phyloP scores from a whole-genome alignment of 331 rosid genomes.

The Pyrus hybrid region DNA sequence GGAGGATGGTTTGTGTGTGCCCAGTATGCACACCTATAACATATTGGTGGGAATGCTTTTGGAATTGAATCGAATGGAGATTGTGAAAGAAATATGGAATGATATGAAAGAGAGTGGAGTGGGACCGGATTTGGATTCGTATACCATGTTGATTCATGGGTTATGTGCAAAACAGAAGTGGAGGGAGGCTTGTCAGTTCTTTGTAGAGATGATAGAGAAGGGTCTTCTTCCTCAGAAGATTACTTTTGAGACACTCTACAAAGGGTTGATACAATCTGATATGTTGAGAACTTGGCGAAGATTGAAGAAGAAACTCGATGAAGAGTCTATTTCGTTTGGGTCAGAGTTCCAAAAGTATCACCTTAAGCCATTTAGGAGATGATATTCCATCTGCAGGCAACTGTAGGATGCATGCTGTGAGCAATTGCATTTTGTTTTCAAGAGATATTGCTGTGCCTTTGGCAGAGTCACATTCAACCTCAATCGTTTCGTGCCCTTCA shows the following conservation, averaged over 20 bases:
- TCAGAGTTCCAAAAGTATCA: conserved; percentile 63
- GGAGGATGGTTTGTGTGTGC: conserved; percentile 43
- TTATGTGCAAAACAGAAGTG: conserved; percentile 57
- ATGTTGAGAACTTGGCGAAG: conserved; percentile 92
- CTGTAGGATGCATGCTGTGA: background rate
- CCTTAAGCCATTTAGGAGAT: conserved; percentile 72
- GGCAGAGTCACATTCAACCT: too few species aligned
- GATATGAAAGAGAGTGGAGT: conserved; percentile 59
- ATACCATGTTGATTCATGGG: conserved; percentile 62
- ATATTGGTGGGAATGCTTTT: conserved; percentile 55
- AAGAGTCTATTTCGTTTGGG: conserved; percentile 76
- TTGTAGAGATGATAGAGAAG: conserved; percentile 84
- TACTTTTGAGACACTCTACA: conserved; percentile 79
- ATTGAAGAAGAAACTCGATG: conserved; percentile 79
- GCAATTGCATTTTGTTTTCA: too few species aligned
- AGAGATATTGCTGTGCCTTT: too few species aligned
- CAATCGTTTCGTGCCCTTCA: too few species aligned
- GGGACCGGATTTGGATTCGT: conserved; percentile 76
- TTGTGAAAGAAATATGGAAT: conserved; percentile 52
- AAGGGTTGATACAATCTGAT: conserved; percentile 78
- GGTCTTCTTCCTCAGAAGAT: conserved; percentile 84
- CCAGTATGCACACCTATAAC: conserved; percentile 52
- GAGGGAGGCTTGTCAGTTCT: conserved; percentile 69
- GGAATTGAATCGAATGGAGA: conserved; percentile 34
- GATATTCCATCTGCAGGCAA: conserved; percentile 11